Conservation (phyloP, 106 monocot genomes). For the Cymbidium sinense region DNA sequence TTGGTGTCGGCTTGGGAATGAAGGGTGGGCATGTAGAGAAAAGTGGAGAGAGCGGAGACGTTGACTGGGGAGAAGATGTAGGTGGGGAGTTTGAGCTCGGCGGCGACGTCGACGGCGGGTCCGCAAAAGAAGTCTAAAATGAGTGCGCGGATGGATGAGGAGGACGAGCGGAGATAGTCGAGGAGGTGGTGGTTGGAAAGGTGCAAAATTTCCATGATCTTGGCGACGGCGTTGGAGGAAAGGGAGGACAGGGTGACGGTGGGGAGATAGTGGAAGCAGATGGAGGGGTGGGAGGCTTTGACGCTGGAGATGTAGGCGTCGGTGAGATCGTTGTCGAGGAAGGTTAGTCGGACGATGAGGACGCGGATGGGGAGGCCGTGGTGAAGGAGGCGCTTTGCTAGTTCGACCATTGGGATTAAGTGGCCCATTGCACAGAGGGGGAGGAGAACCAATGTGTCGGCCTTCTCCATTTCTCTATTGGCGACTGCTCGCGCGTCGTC, state of each 20-base stretch:
- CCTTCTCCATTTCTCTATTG: neutral
- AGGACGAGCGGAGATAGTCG: neutral
- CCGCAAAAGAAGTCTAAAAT: slow-evolving; percentile 7
- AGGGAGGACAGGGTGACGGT: neutral
- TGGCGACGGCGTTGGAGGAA: neutral
- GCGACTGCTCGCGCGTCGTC: too few relatives aligned
- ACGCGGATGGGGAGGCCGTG: slow-evolving; percentile 7
- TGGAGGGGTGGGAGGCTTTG: slow-evolving; percentile 5
- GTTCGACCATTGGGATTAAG: slow-evolving; percentile 10
- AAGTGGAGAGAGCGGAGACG: slow-evolving; percentile 1
- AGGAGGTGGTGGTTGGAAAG: neutral
- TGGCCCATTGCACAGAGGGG: slow-evolving; percentile 6
- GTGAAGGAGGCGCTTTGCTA: slow-evolving; percentile 7
- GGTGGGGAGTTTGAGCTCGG: neutral
- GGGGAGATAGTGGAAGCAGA: slow-evolving; percentile 17
- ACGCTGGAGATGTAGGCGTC: neutral
- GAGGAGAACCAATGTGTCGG: slow-evolving; percentile 3
- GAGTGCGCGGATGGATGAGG: slow-evolving; percentile 4
- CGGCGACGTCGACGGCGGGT: slow-evolving; percentile 1
- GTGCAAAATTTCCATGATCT: neutral
- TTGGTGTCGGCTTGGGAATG: neutral
- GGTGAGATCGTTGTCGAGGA: neutral
- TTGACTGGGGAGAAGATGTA: neutral
- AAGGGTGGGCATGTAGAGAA: neutral
- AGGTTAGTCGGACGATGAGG: neutral